Evolutionary conservation across 768 basidiomycete genomes (phyloP), one percentile per base, ranked within the genome.

Genomic region (Boletus huronensis): DNA sequence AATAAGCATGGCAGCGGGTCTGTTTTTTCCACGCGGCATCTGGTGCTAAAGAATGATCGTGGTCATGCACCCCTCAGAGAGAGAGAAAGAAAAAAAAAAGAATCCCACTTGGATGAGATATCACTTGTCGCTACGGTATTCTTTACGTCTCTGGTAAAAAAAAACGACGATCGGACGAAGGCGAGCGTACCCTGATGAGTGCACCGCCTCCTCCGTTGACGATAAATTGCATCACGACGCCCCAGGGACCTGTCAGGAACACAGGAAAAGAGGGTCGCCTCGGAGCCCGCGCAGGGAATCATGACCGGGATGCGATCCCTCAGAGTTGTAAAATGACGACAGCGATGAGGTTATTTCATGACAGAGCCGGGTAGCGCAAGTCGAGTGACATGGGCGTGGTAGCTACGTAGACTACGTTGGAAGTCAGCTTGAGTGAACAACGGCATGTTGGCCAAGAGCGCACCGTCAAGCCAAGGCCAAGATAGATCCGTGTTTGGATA

Each of bases 251-350:
- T 48, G 54, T 52, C 55, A 70, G 63, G 68, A 64, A 69, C 69
- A 48, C 14, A 43, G 17, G 26, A 46, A 53, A 47, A 48, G 57
- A 54, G 50, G 47, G 63, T 59, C 50, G 49, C 70, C 68, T 69
- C 68, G 70, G 68, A 68, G 42, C 23, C 70, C 68, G 68, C 68
- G 68, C 68, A 58, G n/a, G 52, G 54, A 57, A 48, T 48, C 50
- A 17, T 50, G 50, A 52, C 23, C 40, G 23, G 46, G n/a, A 54
- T 7, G 17, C 36, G 11, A 31, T 47, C 38, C 40, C 35, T 34
- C 45, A 57, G 43, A 21, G 19, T 42, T 21, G 46, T 21, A 53
- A 28, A 49, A 50, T 60, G 56, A 60, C 59, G 50, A 58, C 53
- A 60, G 36, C 17, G 46, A 57, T 69, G 64, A 67, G 56, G 62